Base-by-base conservation (phyloP, 129 eudicot genomes). In the Cynara cardunculus region DNA sequence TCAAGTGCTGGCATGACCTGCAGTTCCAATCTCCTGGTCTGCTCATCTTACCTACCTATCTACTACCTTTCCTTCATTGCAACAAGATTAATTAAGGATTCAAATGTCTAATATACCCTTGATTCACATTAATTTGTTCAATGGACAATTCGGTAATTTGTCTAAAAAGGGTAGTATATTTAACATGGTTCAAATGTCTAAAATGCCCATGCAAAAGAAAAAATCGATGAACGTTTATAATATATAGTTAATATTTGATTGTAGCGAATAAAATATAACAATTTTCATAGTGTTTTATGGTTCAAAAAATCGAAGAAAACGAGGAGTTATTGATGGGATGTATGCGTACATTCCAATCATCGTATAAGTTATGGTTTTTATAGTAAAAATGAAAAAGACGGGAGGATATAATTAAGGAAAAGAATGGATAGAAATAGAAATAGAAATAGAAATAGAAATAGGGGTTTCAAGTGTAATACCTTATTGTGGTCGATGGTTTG, bases 11-110 rank as follows among this genome's bases (percentile, higher is more conserved):
- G 98, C 99, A 96, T 86, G 97, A 87, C 86, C 97, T 88, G 87
- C 99, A 96, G 87, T 93, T 96, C 99, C 99, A 96, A 81, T 96
- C 99, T 78, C 99, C 98, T 84, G 99, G 99, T 84, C 99, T 89
- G 78, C 86, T 94, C 98, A 94, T 94, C 61, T 85, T 86, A 18
- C 16, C 4, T 31, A 2, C 5, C 35, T 31, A 31, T 6, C 35
- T 31, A 8, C 26, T 31, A 16, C 7, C 22, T 39, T 56, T n/a
- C 8, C 24, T n/a, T 56, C 65, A 18, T 24, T 4, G n/a, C 65
- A 56, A 56, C 65, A 56, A 56, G 24, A 56, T n/a, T 56, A 56
- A 5, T 56, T 18, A n/a, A 56, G 9, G 22, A 56, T 19, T 19
- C 8, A 56, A 56, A 56, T 56, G 10, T 56, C 65, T 56, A 18